Evolutionary conservation across 2,329 filamentous ascomycete genomes (phyloP), one percentile per base, ranked within the genome.

Genomic region (Xylariaceae sp.): DNA sequence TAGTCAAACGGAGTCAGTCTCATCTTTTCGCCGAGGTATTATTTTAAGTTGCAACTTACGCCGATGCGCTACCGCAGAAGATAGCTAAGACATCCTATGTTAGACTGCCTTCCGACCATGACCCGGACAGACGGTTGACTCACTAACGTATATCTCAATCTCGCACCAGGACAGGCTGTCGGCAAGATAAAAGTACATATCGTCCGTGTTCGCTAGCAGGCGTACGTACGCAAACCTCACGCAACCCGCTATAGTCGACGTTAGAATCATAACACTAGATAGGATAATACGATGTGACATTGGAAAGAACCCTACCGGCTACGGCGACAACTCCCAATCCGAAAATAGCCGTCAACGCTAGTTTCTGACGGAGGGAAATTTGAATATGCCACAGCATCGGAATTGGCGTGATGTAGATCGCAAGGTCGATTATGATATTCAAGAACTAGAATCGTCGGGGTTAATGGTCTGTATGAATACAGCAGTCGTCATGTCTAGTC

Each of bases 121-220:
- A 26, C 23, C 9, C 23, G n/a, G 29, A 20, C 7, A 19, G 14
- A 19, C 4, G 20, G 4, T 12, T 37, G 6, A 45, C 53, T 46
- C 40, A 51, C 53, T 48, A 6, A 59, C 43, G 32, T 59, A 55
- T n/a, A 59, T 52, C 48, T 59, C 56, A 6, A 56, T 48, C 20
- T 51, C 48, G 18, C 56, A 59, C 56, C 56, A 59, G 14, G 54
- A 56, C 18, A 59, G 56, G 2, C 51, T 48, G n/a, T 59, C 56
- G 19, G 52, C 56, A 14, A 55, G 52, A 20, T 47, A 45, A 44
- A 55, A 59, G 41, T 52, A 56, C 48, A 56, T 52, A 23, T 56
- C 56, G n/a, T 18, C 20, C n/a, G 48, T 53, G 52, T 52, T 12
- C 3, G 56, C 23, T 1, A 59, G 52, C 16, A 52, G 48, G 6